phyloP scores from a whole-genome alignment of 345 rosid genomes.

The Populus nigra region DNA sequence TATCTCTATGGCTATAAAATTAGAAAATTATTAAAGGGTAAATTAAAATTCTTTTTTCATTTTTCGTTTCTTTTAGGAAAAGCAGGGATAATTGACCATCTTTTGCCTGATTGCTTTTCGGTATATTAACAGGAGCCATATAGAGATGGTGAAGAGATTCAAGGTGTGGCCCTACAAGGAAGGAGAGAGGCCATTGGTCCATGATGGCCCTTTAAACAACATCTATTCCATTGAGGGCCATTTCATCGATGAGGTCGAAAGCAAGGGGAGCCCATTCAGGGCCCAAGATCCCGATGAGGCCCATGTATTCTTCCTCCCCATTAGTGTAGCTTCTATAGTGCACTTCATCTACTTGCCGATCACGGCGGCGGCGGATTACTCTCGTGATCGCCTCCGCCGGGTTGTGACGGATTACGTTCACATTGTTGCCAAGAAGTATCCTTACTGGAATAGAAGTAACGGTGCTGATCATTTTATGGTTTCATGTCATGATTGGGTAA shows the following conservation, averaged over 20 bases:
- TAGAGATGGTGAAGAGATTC: constrained; percentile 52
- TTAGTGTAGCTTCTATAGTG: constrained; percentile 34
- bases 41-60: too few species aligned
- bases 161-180: constrained; percentile 53
- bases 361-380: constrained; percentile 8
- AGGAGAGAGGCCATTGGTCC: constrained; percentile 49
- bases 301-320: constrained; percentile 45
- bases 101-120: neutral
- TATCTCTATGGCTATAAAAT: too few species aligned
- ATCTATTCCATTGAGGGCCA: constrained; percentile 57
- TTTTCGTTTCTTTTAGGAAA: too few species aligned
- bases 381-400: constrained; percentile 16
- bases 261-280: constrained; percentile 24
- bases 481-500: constrained; percentile 70
- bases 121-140: constrained; percentile 33
- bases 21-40: neutral
- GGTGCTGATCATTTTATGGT: constrained; percentile 65
- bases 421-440: constrained; percentile 40
- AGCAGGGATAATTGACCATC: neutral
- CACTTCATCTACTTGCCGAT: constrained; percentile 33
- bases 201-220: constrained; percentile 9
- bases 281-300: constrained; percentile 45
- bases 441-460: constrained; percentile 54
- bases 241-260: constrained; percentile 44
- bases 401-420: constrained; percentile 38